Evolutionary conservation across 2,329 filamentous ascomycete species (phyloP).

Genomic region (Aschersonia sp.): DNA sequence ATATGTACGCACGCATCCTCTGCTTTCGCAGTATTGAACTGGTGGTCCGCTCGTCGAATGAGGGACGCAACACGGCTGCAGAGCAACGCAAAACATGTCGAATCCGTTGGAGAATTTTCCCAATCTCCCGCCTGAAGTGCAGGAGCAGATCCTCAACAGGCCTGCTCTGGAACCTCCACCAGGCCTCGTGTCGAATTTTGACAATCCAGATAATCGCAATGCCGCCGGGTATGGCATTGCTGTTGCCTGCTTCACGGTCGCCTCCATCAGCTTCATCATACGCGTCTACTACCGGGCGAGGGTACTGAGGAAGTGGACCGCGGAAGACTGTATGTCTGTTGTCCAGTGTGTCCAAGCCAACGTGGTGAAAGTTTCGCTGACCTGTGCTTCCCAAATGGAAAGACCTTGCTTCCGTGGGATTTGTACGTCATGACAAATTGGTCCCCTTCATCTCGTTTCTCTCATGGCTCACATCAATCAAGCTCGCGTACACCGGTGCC

Average conservation of each 20-base stretch:
- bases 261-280: background rate
- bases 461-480: background rate
- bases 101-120: background rate
- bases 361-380: too few species aligned
- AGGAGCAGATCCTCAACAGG: background rate
- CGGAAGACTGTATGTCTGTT: background rate
- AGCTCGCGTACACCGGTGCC: background rate
- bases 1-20: too few species aligned
- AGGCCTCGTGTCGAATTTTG: background rate
- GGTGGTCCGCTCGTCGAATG: too few species aligned
- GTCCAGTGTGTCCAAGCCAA: background rate
- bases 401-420: background rate
- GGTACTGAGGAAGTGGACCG: background rate
- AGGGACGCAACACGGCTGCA: too few species aligned
- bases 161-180: background rate
- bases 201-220: background rate
- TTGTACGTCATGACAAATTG: background rate
- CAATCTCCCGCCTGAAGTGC: background rate
- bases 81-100: background rate
- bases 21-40: too few species aligned
- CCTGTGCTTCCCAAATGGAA: too few species aligned
- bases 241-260: background rate
- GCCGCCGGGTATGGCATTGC: background rate
- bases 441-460: background rate
- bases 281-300: background rate